Evolutionary conservation across 495 filamentous ascomycete species (phyloP), one percentile per base, ranked within the genome.

Genomic region (Hypoxylon trugodes): DNA sequence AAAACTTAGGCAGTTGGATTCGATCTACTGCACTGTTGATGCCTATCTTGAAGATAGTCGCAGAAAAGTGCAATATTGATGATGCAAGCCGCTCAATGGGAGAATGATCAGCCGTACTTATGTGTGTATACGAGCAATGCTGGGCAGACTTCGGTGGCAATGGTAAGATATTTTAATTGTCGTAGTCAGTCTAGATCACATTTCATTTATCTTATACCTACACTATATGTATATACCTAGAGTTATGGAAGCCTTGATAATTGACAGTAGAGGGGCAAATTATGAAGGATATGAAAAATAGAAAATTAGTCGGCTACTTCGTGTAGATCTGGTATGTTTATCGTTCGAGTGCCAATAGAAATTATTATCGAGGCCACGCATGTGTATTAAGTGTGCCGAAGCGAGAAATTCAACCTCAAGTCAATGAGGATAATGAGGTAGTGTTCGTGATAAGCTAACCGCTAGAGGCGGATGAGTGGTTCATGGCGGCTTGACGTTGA

Each of bases 201-300:
- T 8, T 45, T 60, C 43, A 55, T 66, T 26, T 56, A 66, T 51
- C 50, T 57, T n/a, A n/a, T n/a, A n/a, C n/a, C n/a, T n/a, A n/a
- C n/a, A n/a, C n/a, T n/a, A n/a, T n/a, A n/a, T n/a, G n/a, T n/a
- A n/a, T n/a, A n/a, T n/a, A n/a, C n/a, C n/a, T n/a, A n/a, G n/a
- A n/a, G n/a, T n/a, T n/a, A n/a, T n/a, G n/a, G n/a, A n/a, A n/a
- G n/a, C n/a, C n/a, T n/a, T n/a, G n/a, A n/a, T 32, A 24, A 22
- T 4, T 9, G 36, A 10, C 15, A 54, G 8, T 6, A 32, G 40
- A 22, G 32, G 15, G 50, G 40, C 16, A n/a, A 40, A 24, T 12
- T 25, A 7, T 4, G 38, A 33, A 13, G 10, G 15, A 46, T 32
- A 22, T 38, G 5, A 33, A 33, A 30, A n/a, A 24, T 32, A 13